Evolutionary conservation across 352 stramenopile genomes (phyloP).

Genomic region (Phytopythium chamaehyphon): DNA sequence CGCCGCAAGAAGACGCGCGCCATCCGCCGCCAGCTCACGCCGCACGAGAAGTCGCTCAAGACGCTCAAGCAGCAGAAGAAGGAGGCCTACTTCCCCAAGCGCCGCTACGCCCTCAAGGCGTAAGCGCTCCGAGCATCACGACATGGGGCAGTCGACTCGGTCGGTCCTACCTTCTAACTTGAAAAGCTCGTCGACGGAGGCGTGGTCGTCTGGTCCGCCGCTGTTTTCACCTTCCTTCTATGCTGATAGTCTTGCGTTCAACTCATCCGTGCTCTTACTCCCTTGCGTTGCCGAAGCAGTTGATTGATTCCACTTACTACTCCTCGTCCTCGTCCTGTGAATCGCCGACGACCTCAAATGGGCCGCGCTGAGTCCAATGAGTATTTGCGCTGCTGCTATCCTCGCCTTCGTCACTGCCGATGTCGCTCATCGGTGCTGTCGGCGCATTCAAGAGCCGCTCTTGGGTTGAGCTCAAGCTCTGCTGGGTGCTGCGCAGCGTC

Average conservation of each 20-base stretch:
- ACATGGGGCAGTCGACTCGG: too few relatives aligned
- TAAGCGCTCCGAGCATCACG: constrained; percentile 50
- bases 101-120: constrained; percentile 97
- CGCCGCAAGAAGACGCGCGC: constrained; percentile 98
- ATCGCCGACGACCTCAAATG: constrained; percentile 56
- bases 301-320: constrained; percentile 18
- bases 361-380: constrained; percentile 10
- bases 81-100: constrained; percentile 94
- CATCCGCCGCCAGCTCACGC: constrained; percentile 95
- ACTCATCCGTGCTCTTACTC: not conserved
- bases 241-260: too few relatives aligned
- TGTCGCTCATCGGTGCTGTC: constrained; percentile 10
- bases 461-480: constrained; percentile 28
- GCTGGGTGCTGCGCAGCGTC: constrained; percentile 59
- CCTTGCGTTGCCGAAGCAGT: constrained; percentile 6
- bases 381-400: not conserved
- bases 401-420: constrained; percentile 8
- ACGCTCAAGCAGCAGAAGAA: constrained; percentile 95
- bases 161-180: constrained; percentile 11
- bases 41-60: constrained; percentile 92
- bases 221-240: constrained; percentile 5
- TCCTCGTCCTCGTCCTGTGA: constrained; percentile 48
- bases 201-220: not conserved
- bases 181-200: constrained; percentile 2
- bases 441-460: constrained; percentile 15